These are phyloP conservation scores for Boletus holoroseus DNA, from an alignment of 1,284 basidiomycete species.

Conservation along the genomic window DNA sequence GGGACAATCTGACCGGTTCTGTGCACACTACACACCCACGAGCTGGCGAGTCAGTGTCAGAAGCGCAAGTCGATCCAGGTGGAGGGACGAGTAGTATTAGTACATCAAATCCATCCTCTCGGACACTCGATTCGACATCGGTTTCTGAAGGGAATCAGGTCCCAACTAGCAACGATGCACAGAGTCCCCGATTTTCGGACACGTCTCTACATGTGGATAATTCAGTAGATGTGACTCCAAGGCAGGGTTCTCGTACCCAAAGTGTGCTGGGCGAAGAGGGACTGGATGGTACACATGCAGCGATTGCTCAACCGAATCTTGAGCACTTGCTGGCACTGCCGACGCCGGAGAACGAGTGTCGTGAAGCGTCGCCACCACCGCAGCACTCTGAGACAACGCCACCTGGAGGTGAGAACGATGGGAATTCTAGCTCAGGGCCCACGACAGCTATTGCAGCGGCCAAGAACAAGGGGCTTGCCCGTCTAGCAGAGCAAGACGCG, in stretches of 20 bases:
- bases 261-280: background rate
- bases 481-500: conserved; percentile 24
- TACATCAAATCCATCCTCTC: conserved; percentile 3
- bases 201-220: conserved; percentile 7
- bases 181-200: background rate
- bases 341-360: background rate
- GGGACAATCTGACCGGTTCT: background rate
- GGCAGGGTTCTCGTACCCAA: conserved; percentile 9
- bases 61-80: conserved; percentile 22
- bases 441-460: background rate
- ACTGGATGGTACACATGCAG: background rate
- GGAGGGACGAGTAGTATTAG: conserved; percentile 10
- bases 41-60: conserved; percentile 1
- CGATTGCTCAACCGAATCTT: background rate
- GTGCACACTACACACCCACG: background rate
- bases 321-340: background rate
- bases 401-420: background rate
- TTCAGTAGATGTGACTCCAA: conserved; percentile 21
- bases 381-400: conserved; percentile 10
- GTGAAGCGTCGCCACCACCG: conserved; percentile 2
- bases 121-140: conserved; percentile 5
- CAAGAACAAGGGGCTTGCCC: conserved; percentile 25
- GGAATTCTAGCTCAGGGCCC: background rate
- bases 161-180: background rate
- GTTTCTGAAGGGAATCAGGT: background rate